Evolutionary conservation across 1,284 basidiomycete genomes (phyloP), one percentile per base, ranked within the genome.

Genomic region (Exobasidium cylindrosporum): DNA sequence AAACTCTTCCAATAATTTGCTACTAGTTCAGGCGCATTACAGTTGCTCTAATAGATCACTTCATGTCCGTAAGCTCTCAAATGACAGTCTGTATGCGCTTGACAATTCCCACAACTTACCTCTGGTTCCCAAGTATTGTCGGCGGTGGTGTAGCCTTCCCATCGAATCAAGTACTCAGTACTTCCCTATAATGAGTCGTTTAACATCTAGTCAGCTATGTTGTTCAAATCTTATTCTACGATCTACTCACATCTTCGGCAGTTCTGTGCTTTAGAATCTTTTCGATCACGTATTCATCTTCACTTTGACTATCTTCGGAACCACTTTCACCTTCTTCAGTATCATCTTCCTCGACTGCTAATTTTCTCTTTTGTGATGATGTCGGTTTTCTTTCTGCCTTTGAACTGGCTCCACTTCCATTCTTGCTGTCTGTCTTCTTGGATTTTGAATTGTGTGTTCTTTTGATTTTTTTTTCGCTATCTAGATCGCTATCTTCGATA

Each of bases 41-140:
- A 21, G 13, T 47, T 14, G 47, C 4, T 24, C 26, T 26, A 21
- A 4, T 2, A 21, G 2, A 13, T 3, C 26, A 4, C 43, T 45
- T 3, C 43, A 4, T 45, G 4, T 45, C 43, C 23, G 17, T 23
- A 4, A 17, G 17, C 43, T 11, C 43, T 11, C 23, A 14, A 3
- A 17, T 23, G 17, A 10, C n/a, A 10, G 10, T n/a, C 35, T 45
- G 17, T 4, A 17, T 23, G 11, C 43, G 17, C 17, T 45, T 45
- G 4, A 45, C 43, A 14, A 45, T 45, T 3, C 23, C 43, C 17
- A 45, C 17, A 3, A 50, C 26, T 21, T 13, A 26, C 53, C 21
- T 55, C 53, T n/a, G 53, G 31, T 72, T 88, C 87, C 87, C 87
- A 89, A 21, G 86, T 87, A 43, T 85, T 85, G 44, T 86, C 84